Base-by-base conservation (phyloP, 495 filamentous ascomycete species). In the Hypoxylon trugodes region DNA sequence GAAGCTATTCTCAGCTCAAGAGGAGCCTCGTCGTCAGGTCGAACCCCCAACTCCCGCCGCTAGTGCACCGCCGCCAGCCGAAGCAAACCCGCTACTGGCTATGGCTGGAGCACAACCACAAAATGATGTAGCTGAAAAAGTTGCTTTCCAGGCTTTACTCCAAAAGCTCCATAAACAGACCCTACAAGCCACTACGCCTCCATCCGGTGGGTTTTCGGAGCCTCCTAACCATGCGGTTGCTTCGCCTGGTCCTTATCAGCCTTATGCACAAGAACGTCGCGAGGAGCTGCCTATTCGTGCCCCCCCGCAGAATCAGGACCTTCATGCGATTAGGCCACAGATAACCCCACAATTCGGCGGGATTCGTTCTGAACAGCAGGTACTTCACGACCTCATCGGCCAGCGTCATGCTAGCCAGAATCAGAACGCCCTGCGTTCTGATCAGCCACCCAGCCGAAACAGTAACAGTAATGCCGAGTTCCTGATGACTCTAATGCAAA, bases 101-200 rank as follows among this genome's bases (percentile, higher is more conserved):
- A 26, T 70, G 55, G 41, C 72, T 30, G 58, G 69, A 35, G 66
- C 69, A 19, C 63, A 78, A 6, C 59, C 78, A 28, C 79, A 82
- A n/a, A 76, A 79, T 7, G 81, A 82, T 28, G 81, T 82, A 55
- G 88, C 90, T 18, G 94, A 98, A 59, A 93, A 91, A 74, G 87
- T 91, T 77, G 95, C 91, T 0, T 98, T 98, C 72, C 89, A 94
- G 58, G 86, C 88, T 40, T 89, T 98, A 35, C 76, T 98, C 26
- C 85, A 90, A 59, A 96, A 97, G 83, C 85, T 98, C 32, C 78
- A 84, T 46, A 69, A 70, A 62, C 76, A 68, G 60, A 76, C 35
- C 0, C 59, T 59, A 22, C 61, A 70, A 35, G 57, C 54, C 10
- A 64, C 57, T 40, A 70, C 65, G 9, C 68, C 51, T 24, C 67